These are phyloP conservation scores for Allium fistulosum DNA, from an alignment of 106 monocot species.

Conservation along the genomic window DNA sequence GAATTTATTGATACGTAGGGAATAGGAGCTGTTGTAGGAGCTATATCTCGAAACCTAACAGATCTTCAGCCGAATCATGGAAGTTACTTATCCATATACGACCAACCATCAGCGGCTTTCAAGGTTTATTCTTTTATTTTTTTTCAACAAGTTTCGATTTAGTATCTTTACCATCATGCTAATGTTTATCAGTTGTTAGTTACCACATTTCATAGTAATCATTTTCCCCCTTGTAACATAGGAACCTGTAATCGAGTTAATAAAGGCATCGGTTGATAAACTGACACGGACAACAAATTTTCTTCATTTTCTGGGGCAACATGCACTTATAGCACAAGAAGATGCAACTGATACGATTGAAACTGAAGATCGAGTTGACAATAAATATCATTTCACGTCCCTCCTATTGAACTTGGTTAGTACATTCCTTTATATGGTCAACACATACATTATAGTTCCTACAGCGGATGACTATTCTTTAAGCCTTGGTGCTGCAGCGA, in stretches of 20 bases:
- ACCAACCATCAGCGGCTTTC: constrained; percentile 54
- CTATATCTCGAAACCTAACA: constrained; percentile 82
- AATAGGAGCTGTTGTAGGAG: constrained; percentile 90
- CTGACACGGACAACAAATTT: constrained; percentile 81
- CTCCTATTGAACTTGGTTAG: constrained; percentile 87
- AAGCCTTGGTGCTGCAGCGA: constrained; percentile 91
- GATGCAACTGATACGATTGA: constrained; percentile 46
- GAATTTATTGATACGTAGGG: constrained; percentile 32
- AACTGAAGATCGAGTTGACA: constrained; percentile 28
- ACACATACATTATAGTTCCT: constrained; percentile 96
- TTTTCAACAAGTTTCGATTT: too few relatives aligned
- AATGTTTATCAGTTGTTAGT: background rate
- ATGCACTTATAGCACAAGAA: constrained; percentile 83
- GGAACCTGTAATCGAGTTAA: constrained; percentile 82
- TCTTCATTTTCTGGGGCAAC: constrained; percentile 86
- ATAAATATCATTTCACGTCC: constrained; percentile 79
- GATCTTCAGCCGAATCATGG: constrained; percentile 80
- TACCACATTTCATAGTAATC: too few relatives aligned
- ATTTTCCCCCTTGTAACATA: constrained; percentile 10
- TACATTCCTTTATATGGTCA: constrained; percentile 99
- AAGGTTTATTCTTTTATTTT: constrained; percentile 37
- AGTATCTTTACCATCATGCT: too few relatives aligned
- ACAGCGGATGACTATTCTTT: constrained; percentile 93
- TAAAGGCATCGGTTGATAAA: constrained; percentile 73
- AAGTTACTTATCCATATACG: constrained; percentile 89